Conservation (phyloP, 2,329 filamentous ascomycete species). For the Diaporthe sp. region DNA sequence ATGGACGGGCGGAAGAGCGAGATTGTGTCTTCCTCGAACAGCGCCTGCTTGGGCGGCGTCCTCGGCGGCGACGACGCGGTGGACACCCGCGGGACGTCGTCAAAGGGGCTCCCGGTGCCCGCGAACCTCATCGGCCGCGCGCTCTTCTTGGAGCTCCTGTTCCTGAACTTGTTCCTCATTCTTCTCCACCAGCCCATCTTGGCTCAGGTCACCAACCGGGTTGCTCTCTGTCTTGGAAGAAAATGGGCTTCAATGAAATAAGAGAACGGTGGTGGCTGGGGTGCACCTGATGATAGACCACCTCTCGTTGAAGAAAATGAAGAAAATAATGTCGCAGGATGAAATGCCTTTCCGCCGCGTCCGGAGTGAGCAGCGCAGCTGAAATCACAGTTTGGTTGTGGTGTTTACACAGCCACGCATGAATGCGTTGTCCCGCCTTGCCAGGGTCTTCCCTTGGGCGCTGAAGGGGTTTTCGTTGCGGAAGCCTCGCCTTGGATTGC, state of each 20-base stretch:
- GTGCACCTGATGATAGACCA: background rate
- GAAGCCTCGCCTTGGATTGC: slow-evolving; percentile 14
- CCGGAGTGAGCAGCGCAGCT: background rate
- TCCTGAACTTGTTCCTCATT: slow-evolving; percentile 36
- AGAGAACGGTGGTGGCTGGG: background rate
- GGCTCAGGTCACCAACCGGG: background rate
- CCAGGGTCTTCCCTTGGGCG: slow-evolving; percentile 19
- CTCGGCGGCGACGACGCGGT: slow-evolving; percentile 15
- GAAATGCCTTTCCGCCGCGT: background rate
- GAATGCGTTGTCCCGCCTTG: slow-evolving; percentile 22
- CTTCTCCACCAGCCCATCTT: slow-evolving; percentile 35
- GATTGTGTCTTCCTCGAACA: slow-evolving; percentile 31
- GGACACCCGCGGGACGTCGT: slow-evolving; percentile 6
- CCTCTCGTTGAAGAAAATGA: background rate
- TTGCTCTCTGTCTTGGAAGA: background rate
- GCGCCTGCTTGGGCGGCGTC: slow-evolving; percentile 30
- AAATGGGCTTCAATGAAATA: background rate
- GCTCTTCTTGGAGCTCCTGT: slow-evolving; percentile 28
- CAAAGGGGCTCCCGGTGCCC: slow-evolving; percentile 5
- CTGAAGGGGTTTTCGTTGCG: slow-evolving; percentile 6
- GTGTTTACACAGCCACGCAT: slow-evolving; percentile 25
- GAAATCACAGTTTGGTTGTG: background rate
- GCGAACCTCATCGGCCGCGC: slow-evolving; percentile 19
- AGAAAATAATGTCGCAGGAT: background rate
- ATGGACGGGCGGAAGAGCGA: slow-evolving; percentile 27